Conservation (phyloP, 306 rosid genomes). For the Macrotyloma uniflorum region DNA sequence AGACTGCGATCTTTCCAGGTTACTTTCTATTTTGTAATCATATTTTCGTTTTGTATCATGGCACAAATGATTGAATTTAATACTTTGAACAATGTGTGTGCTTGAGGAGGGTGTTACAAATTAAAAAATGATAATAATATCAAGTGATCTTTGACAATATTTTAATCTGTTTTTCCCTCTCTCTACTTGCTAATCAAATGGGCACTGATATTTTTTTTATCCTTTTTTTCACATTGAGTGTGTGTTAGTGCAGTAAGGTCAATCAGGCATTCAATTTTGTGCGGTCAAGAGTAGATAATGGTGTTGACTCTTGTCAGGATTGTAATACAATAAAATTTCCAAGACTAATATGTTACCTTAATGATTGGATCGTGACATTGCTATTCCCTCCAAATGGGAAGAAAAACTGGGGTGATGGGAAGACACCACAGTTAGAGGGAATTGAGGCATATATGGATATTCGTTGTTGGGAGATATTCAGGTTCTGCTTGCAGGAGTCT, state of each 20-base stretch:
- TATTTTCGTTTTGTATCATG: not conserved
- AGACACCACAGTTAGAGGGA: constrained; percentile 44
- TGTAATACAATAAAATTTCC: constrained; percentile 60
- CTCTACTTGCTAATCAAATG: too few species aligned
- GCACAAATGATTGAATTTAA: constrained; percentile 5
- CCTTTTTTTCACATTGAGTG: not conserved
- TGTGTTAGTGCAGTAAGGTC: constrained; percentile 76
- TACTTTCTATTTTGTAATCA: constrained; percentile 9
- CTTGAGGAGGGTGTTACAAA: not conserved
- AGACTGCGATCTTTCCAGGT: constrained; percentile 63
- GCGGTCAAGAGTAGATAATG: constrained; percentile 44
- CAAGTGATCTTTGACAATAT: not conserved
- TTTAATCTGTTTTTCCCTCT: too few species aligned
- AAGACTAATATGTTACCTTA: constrained; percentile 59
- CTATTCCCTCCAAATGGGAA: constrained; percentile 68
- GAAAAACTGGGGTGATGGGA: constrained; percentile 43
- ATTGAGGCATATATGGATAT: constrained; percentile 62
- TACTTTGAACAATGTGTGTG: not conserved
- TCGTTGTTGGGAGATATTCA: constrained; percentile 84
- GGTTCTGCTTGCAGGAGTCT: constrained; percentile 79
- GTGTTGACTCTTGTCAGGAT: constrained; percentile 36
- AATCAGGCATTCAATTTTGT: constrained; percentile 69
- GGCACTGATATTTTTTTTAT: too few species aligned
- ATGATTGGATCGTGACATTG: constrained; percentile 81
- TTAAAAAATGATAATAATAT: not conserved